phyloP scores from a whole-genome alignment of 768 basidiomycete genomes.

The Pulveroboletus sp. region DNA sequence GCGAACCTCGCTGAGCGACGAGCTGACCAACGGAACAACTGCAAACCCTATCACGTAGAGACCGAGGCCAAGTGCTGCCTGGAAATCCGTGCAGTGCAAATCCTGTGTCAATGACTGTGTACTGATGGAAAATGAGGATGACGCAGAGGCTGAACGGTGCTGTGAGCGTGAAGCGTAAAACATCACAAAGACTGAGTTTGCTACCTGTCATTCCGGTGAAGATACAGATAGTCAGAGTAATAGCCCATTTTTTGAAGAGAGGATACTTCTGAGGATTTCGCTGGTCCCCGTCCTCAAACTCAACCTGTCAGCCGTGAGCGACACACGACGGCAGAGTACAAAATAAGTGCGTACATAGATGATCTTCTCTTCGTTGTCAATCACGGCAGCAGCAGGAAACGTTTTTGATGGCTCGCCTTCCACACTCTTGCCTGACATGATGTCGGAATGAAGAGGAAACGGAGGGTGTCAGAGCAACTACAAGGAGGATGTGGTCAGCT shows the following conservation, averaged over 20 bases:
- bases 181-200: not conserved
- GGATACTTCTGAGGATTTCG: slow-evolving; percentile 37
- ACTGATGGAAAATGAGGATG: slow-evolving; percentile 52
- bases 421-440: slow-evolving; percentile 10
- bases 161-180: not conserved
- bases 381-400: not conserved
- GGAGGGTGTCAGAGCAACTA: no score
- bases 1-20: slow-evolving; percentile 56
- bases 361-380: slow-evolving; percentile 4
- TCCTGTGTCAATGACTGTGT: slow-evolving; percentile 48
- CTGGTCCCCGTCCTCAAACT: slow-evolving; percentile 20
- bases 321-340: not conserved
- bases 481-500: no score
- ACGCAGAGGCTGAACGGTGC: slow-evolving; percentile 38
- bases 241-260: slow-evolving; percentile 37
- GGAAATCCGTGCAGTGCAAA: slow-evolving; percentile 38
- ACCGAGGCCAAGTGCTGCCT: slow-evolving; percentile 45
- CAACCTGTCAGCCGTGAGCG: slow-evolving; percentile 29
- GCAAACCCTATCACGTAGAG: slow-evolving; percentile 59
- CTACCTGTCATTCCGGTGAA: slow-evolving; percentile 24
- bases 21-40: slow-evolving; percentile 54
- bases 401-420: not conserved
- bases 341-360: slow-evolving; percentile 8
- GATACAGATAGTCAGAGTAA: slow-evolving; percentile 29
- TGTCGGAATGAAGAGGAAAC: not conserved